Percentiles rank a stretch among this genome's conserved stretches.
These are phyloP conservation scores for Blastocystis sp. DNA, from an alignment of 352 stramenopile species.

Conservation along the genomic window DNA sequence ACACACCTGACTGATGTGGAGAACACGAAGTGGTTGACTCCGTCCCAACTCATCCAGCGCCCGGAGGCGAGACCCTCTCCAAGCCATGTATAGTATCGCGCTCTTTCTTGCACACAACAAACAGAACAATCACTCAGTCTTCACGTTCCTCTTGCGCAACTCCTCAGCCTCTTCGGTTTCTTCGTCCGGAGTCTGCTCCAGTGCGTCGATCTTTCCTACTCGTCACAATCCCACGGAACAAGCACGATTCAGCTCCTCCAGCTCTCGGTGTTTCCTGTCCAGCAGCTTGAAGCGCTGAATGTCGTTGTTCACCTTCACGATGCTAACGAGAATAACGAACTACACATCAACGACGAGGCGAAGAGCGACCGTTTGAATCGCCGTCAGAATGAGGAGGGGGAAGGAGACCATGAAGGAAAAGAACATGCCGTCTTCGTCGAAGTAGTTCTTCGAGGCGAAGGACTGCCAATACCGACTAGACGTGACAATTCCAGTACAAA, in stretches of 20 bases:
- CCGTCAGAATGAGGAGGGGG: constrained; percentile 34
- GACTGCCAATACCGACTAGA: constrained; percentile 50
- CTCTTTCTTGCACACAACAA: neutral
- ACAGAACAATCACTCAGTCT: too few relatives aligned
- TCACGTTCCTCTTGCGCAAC: neutral
- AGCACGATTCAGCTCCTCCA: constrained; percentile 28
- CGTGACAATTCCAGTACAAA: neutral
- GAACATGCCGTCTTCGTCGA: constrained; percentile 67
- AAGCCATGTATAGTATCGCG: neutral
- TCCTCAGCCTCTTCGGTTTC: neutral
- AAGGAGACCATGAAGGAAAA: constrained; percentile 59
- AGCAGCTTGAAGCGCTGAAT: constrained; percentile 7
- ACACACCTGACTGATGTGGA: neutral
- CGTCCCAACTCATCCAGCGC: neutral
- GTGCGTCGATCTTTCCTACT: neutral
- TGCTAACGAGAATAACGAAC: constrained; percentile 43
- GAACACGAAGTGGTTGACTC: neutral
- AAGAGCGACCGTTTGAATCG: constrained; percentile 7
- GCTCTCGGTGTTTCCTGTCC: constrained; percentile 41
- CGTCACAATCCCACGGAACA: neutral
- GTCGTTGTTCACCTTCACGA: constrained; percentile 28
- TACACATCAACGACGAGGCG: neutral
- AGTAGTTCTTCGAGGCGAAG: constrained; percentile 57
- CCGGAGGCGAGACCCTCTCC: neutral
- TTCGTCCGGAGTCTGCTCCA: neutral